Percentiles rank a stretch among this genome's conserved stretches.
Conservation (phyloP, 1,139 yeast species). For the Suhomyces taliae region DNA sequence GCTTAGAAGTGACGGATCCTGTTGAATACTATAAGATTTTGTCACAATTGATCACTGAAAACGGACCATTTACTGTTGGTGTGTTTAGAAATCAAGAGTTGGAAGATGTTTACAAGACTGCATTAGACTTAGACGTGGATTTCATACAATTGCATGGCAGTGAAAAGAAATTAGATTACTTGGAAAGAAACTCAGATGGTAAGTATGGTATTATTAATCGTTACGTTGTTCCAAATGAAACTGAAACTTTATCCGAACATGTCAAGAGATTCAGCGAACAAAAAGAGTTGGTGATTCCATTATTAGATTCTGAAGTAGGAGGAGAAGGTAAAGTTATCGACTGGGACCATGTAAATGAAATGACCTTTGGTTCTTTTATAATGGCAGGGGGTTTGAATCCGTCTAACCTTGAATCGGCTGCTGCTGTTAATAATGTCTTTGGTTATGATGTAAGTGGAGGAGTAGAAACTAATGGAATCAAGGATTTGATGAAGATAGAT, state of each 20-base stretch:
- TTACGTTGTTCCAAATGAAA: conserved; percentile 61
- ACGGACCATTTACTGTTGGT: conserved; percentile 81
- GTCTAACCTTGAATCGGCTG: conserved; percentile 61
- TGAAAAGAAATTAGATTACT: conserved; percentile 62
- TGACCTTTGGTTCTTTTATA: conserved; percentile 49
- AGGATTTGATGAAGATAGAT: conserved; percentile 63
- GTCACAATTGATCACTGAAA: conserved; percentile 31
- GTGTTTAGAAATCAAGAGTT: conserved; percentile 83
- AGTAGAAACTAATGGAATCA: conserved; percentile 66
- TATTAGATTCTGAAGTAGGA: conserved; percentile 86
- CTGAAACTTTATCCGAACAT: conserved; percentile 21
- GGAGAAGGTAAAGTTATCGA: conserved; percentile 84
- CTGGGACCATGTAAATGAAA: conserved; percentile 51
- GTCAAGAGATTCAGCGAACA: conserved; percentile 15
- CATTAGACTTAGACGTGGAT: conserved; percentile 57
- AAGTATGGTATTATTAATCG: conserved; percentile 69
- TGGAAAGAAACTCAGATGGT: conserved; percentile 20
- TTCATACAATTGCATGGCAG: conserved; percentile 88
- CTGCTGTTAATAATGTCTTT: conserved; percentile 48
- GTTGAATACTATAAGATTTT: conserved; percentile 38
- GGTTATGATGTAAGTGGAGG: conserved; percentile 98
- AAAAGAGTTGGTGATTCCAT: conserved; percentile 42
- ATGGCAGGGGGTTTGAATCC: conserved; percentile 91
- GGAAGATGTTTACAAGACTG: conserved; percentile 54
- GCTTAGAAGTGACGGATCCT: conserved; percentile 16